These are phyloP conservation scores for Mucor piriformis DNA, from an alignment of 371 early-diverging fungal species.

Conservation along the genomic window DNA sequence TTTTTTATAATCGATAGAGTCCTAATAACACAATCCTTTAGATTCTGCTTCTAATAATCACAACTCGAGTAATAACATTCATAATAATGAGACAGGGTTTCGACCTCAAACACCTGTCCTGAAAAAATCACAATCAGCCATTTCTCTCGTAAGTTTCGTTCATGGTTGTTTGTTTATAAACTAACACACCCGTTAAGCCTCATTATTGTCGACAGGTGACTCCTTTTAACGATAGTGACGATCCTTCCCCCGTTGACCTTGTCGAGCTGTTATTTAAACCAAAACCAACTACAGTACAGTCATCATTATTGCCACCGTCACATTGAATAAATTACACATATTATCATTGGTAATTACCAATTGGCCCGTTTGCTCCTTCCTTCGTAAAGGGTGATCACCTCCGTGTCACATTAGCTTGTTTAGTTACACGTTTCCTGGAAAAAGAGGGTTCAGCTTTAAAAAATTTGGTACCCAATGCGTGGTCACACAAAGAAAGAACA, in stretches of 20 bases:
- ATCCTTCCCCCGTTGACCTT: slow-evolving; percentile 37
- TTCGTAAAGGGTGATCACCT: no score
- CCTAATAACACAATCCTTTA: not conserved
- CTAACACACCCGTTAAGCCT: no score
- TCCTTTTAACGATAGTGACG: slow-evolving; percentile 26
- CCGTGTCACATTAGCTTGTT: no score
- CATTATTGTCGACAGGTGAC: slow-evolving; percentile 26
- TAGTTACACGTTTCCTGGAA: no score
- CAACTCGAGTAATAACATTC: not conserved
- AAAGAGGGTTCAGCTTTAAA: no score
- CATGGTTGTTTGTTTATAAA: no score
- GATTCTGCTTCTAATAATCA: slow-evolving; percentile 5
- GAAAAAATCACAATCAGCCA: slow-evolving; percentile 31
- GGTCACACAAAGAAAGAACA: no score
- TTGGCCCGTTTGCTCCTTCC: no score
- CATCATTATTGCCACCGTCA: no score
- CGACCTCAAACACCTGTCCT: slow-evolving; percentile 4
- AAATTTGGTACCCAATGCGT: no score
- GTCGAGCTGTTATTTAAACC: slow-evolving; percentile 38
- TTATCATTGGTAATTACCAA: no score
- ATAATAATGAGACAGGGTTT: not conserved
- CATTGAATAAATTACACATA: no score
- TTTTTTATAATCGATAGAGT: slow-evolving; percentile 32
- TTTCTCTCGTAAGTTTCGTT: slow-evolving; percentile 25
- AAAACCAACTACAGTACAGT: not conserved